Evolutionary conservation across 495 filamentous ascomycete species (phyloP), one percentile per base, ranked within the genome.

Genomic region (Aspergillus homomorphus): DNA sequence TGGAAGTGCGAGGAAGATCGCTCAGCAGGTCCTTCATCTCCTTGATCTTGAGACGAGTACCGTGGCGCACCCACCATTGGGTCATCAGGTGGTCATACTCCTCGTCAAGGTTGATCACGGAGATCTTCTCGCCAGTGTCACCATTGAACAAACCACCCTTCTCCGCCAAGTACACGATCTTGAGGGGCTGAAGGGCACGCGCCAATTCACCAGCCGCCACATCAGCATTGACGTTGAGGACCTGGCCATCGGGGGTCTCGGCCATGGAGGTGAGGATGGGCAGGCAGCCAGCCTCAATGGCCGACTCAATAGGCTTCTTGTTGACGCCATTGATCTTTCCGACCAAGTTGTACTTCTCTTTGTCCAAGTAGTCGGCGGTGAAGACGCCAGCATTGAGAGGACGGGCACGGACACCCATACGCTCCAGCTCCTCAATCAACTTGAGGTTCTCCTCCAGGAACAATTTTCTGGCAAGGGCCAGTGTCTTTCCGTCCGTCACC

Each of bases 241-340:
- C 88, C 75, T 97, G 94, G 15, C 95, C 95, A 59, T 96, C 91
- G 51, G 84, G 82, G 44, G 89, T 92, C 78, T 98, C 95, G 10
- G 93, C 95, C 89, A 97, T 97, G 46, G 92, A 97, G 18, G 94
- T 96, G 64, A 98, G 78, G 61, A 98, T 92, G 26, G 94, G 94
- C 16, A 98, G 82, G 67, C 91, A 96, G 61, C 93, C 90, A 38
- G 92, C 91, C 69, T 87, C 84, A 62, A 98, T 96, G 28, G 93
- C 89, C 45, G 89, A 87, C 77, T 96, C 88, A 70, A 98, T 96
- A 12, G 92, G 88, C 59, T 82, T 83, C 68, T 90, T 95, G 77
- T 98, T 89, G 61, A 98, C 92, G 50, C 90, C 85, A 55, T 89
- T 96, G 70, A 98, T 92, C 82, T 95, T 96, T 23, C 94, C 94